Conservation (phyloP, 257 asterid genomes). For the Przewalskia tangutica region DNA sequence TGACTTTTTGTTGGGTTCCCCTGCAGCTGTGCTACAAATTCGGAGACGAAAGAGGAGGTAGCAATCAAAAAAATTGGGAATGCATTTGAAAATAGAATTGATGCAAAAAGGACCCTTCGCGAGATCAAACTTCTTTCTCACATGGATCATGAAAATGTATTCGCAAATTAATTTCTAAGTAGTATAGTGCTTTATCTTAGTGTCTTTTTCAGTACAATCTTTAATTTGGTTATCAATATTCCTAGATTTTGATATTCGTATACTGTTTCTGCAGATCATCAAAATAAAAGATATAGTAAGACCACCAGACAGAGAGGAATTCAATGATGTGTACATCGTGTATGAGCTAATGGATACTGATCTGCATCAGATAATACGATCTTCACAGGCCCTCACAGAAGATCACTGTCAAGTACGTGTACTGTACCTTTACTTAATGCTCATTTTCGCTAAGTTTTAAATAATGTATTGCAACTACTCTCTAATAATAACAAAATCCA, state of each 20-base stretch:
- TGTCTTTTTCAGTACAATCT: neutral
- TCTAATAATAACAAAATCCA: neutral
- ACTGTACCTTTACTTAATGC: neutral
- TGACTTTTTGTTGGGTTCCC: neutral
- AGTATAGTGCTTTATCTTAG: neutral
- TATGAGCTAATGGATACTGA: constrained; percentile 89
- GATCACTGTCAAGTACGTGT: constrained; percentile 79
- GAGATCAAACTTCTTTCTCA: constrained; percentile 86
- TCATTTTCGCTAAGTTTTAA: neutral
- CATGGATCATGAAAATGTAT: constrained; percentile 87
- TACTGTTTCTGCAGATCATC: constrained; percentile 34
- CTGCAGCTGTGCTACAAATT: constrained; percentile 57
- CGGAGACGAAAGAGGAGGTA: constrained; percentile 65
- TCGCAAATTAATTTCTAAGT: neutral
- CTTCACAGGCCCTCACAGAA: constrained; percentile 68
- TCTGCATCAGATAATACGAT: constrained; percentile 75
- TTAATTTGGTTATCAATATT: neutral
- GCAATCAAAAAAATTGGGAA: constrained; percentile 86
- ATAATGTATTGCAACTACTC: neutral
- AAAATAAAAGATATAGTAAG: constrained; percentile 64
- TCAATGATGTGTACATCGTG: constrained; percentile 68
- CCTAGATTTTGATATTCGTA: neutral
- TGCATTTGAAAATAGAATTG: constrained; percentile 81
- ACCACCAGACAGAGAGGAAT: constrained; percentile 59
- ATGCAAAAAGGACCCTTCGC: constrained; percentile 76